These are phyloP conservation scores for Mycena citricolor DNA, from an alignment of 1,284 basidiomycete genomes.

Conservation along the genomic window DNA sequence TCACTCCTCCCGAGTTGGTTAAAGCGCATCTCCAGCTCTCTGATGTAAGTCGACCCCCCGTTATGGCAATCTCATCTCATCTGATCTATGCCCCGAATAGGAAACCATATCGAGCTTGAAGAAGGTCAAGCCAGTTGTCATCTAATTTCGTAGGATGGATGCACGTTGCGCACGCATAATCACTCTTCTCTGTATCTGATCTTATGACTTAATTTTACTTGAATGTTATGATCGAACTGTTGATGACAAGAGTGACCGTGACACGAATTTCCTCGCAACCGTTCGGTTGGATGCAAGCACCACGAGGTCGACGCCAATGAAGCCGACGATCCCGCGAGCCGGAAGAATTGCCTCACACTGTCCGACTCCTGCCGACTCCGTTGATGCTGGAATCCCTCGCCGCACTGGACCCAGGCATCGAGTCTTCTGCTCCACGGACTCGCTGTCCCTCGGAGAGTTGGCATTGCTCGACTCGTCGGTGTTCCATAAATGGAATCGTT, in stretches of 20 bases:
- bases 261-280: too few species aligned
- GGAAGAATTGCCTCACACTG: too few species aligned
- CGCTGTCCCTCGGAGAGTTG: too few species aligned
- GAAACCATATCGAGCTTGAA: slow-evolving; percentile 51
- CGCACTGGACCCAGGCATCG: too few species aligned
- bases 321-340: too few species aligned
- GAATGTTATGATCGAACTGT: neutral
- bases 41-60: slow-evolving; percentile 10
- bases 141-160: slow-evolving; percentile 31
- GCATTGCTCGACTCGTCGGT: too few species aligned
- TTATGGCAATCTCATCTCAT: neutral
- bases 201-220: neutral
- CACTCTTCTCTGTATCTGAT: neutral
- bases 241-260: neutral
- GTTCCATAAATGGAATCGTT: too few species aligned
- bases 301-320: too few species aligned
- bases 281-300: too few species aligned
- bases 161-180: neutral
- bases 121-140: slow-evolving; percentile 54
- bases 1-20: slow-evolving; percentile 61
- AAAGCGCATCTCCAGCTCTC: slow-evolving; percentile 51
- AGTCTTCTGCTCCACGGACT: too few species aligned
- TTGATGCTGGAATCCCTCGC: too few species aligned
- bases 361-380: too few species aligned
- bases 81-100: slow-evolving; percentile 41